Percentiles rank a stretch among this genome's conserved stretches.
Evolutionary conservation across 208 protist species (phyloP).

Genomic region (Acanthamoeba sp.): DNA sequence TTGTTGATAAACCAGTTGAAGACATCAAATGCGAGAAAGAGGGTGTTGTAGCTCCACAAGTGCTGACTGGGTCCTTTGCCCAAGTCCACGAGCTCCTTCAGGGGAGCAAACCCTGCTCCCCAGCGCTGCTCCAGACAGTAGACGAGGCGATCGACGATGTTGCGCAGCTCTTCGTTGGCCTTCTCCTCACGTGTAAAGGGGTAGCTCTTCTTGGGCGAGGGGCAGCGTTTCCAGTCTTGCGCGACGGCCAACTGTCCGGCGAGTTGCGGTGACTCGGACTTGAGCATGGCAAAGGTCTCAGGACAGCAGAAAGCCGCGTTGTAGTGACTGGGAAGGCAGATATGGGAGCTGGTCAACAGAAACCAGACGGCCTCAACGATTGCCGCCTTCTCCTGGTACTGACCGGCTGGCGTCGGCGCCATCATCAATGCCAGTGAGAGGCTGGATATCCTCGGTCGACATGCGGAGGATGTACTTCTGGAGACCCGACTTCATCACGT

Average conservation of each 20-base stretch:
- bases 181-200: neutral
- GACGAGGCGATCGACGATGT: slow-evolving; percentile 1
- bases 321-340: neutral
- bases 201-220: neutral
- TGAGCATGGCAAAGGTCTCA: neutral
- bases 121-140: neutral
- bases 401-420: neutral
- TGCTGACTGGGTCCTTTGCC: neutral
- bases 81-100: slow-evolving; percentile 3
- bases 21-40: neutral
- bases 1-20: neutral
- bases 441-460: neutral
- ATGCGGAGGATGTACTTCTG: neutral
- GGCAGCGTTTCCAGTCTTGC: neutral
- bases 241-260: neutral
- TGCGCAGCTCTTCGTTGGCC: neutral
- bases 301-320: neutral
- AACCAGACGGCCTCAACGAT: neutral
- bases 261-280: neutral
- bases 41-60: neutral
- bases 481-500: neutral
- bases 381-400: neutral
- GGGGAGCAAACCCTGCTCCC: neutral
- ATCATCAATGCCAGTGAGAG: neutral
- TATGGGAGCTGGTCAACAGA: neutral